Conservation (phyloP, 1,284 basidiomycete genomes). For the Puccinia sorghi region DNA sequence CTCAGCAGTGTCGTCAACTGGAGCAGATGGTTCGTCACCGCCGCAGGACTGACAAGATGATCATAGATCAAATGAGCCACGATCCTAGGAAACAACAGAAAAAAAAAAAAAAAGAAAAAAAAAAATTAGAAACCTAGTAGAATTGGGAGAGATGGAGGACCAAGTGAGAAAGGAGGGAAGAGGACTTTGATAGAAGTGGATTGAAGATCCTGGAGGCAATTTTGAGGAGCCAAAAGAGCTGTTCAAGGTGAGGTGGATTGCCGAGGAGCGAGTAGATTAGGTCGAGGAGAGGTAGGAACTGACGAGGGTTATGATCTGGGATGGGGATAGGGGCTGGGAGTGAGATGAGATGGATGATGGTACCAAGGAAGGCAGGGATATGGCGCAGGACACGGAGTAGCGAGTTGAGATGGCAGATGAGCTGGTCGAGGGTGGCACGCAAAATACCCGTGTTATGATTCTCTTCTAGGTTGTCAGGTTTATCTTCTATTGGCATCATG, state of each 20-base stretch:
- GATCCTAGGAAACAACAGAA: slow-evolving; percentile 60
- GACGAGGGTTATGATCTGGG: slow-evolving; percentile 52
- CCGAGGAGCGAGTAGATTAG: slow-evolving; percentile 51
- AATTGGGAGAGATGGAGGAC: too few species aligned
- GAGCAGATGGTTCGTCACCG: slow-evolving; percentile 63
- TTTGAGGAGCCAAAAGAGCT: slow-evolving; percentile 50
- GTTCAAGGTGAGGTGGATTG: slow-evolving; percentile 55
- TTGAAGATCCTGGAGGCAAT: slow-evolving; percentile 51
- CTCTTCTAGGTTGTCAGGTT: too few species aligned
- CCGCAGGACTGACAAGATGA: slow-evolving; percentile 64
- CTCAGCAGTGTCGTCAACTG: slow-evolving; percentile 59
- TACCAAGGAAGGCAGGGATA: slow-evolving; percentile 51
- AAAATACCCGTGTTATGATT: not conserved
- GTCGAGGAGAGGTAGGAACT: slow-evolving; percentile 65
- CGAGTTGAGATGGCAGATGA: slow-evolving; percentile 15
- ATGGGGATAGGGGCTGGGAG: not conserved
- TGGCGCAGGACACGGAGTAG: slow-evolving; percentile 44
- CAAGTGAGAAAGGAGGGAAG: not conserved
- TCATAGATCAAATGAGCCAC: slow-evolving; percentile 67
- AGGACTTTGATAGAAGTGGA: slow-evolving; percentile 53
- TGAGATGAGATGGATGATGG: slow-evolving; percentile 46
- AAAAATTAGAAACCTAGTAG: not conserved
- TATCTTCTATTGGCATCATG: not conserved
- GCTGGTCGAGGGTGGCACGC: slow-evolving; percentile 51
- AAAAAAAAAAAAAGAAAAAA: slow-evolving; percentile 44